Conservation (phyloP, 495 filamentous ascomycete genomes). For the Podospora pseudocomata region DNA sequence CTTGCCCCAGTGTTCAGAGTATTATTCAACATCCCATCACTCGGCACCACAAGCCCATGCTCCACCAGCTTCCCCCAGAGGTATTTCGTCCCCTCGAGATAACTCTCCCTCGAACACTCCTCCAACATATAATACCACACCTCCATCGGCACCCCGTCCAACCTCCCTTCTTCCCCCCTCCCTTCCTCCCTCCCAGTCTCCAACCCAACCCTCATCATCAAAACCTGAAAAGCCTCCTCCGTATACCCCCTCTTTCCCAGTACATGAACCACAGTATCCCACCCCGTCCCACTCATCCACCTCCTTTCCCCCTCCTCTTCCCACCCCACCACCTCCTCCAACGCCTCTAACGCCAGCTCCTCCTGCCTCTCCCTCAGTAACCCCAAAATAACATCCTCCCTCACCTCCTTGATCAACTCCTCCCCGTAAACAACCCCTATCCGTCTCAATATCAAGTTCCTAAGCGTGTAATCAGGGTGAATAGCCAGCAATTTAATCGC, state of each 20-base stretch:
- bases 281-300: constrained; percentile 52
- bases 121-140: constrained; percentile 72
- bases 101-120: constrained; percentile 50
- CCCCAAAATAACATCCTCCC: constrained; percentile 65
- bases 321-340: constrained; percentile 61
- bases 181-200: constrained; percentile 18
- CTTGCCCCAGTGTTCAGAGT: constrained; percentile 67
- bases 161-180: constrained; percentile 27
- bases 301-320: constrained; percentile 35
- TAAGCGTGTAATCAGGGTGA: constrained; percentile 79
- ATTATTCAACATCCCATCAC: constrained; percentile 59
- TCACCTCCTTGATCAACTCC: constrained; percentile 57
- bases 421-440: constrained; percentile 67
- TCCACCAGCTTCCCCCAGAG: constrained; percentile 61
- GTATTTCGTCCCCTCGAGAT: constrained; percentile 46
- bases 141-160: constrained; percentile 40
- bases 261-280: constrained; percentile 64
- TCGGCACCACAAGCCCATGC: constrained; percentile 58
- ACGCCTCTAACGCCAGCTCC: constrained; percentile 72
- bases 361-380: constrained; percentile 74
- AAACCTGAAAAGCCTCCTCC: constrained; percentile 66
- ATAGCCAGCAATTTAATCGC: constrained; percentile 71
- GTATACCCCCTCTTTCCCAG: constrained; percentile 68
- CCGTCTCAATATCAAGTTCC: constrained; percentile 63
- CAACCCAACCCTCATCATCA: constrained; percentile 33